Conservation (phyloP, 805 yeast species). For the Starmerella cellae region DNA sequence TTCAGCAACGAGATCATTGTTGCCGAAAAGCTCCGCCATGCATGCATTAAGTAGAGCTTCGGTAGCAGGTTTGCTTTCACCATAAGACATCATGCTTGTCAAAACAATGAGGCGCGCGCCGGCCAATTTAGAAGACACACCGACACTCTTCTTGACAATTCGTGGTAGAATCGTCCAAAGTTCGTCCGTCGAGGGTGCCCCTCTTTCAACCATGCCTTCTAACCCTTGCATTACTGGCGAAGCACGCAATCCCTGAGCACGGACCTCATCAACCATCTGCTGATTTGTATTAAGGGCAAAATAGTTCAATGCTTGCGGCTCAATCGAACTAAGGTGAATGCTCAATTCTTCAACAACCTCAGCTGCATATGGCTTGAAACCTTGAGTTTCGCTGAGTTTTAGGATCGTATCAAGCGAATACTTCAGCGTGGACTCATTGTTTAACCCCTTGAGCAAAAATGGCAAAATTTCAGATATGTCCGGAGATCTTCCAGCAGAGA, state of each 20-base stretch:
- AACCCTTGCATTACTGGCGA: slow-evolving; percentile 87
- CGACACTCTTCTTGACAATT: slow-evolving; percentile 59
- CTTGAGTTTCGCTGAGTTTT: slow-evolving; percentile 46
- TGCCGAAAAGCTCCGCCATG: slow-evolving; percentile 46
- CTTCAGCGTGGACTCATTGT: slow-evolving; percentile 14
- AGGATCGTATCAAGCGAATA: slow-evolving; percentile 71
- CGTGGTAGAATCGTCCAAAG: slow-evolving; percentile 29
- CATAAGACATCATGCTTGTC: slow-evolving; percentile 38
- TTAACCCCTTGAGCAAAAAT: slow-evolving; percentile 8
- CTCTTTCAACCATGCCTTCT: slow-evolving; percentile 51
- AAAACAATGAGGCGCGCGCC: slow-evolving; percentile 62
- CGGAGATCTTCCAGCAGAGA: not conserved
- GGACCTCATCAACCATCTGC: slow-evolving; percentile 50
- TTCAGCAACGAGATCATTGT: slow-evolving; percentile 57
- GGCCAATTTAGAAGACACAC: slow-evolving; percentile 82
- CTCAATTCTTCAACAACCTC: slow-evolving; percentile 55
- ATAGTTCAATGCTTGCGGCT: slow-evolving; percentile 82
- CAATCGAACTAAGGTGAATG: slow-evolving; percentile 66
- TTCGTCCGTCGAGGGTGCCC: slow-evolving; percentile 24
- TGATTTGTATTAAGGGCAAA: slow-evolving; percentile 57
- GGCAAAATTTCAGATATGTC: slow-evolving; percentile 11
- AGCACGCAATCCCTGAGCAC: slow-evolving; percentile 56
- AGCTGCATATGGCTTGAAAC: slow-evolving; percentile 52
- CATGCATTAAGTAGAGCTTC: slow-evolving; percentile 41
- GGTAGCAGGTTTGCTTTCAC: slow-evolving; percentile 45